Evolutionary conservation across 2,329 filamentous ascomycete species (phyloP).

Genomic region (Aspergillus proliferans): DNA sequence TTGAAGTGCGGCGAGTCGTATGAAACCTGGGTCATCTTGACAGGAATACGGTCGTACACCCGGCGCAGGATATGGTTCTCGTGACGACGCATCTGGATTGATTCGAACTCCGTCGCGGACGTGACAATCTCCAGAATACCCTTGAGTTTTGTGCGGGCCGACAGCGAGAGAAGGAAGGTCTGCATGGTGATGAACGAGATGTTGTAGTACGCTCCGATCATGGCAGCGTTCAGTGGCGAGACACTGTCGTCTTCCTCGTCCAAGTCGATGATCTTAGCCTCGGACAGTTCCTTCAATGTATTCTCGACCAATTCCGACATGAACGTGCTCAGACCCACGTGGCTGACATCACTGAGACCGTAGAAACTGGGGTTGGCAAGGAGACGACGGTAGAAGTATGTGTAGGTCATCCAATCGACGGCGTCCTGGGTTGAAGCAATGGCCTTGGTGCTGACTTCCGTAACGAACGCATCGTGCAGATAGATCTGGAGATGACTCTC

Average conservation of each 20-base stretch:
- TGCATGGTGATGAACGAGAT: constrained; percentile 99
- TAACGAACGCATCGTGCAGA: constrained; percentile 91
- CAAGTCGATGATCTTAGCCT: constrained; percentile 92
- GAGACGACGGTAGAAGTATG: constrained; percentile 93
- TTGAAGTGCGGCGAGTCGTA: constrained; percentile 98
- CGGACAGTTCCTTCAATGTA: constrained; percentile 80
- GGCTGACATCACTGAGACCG: constrained; percentile 76
- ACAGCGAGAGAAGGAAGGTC: constrained; percentile 89
- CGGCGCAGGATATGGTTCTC: constrained; percentile 81
- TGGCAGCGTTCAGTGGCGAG: constrained; percentile 85
- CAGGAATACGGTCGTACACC: constrained; percentile 89
- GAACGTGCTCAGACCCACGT: constrained; percentile 89
- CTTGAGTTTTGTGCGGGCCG: constrained; percentile 86
- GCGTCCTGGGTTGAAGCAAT: constrained; percentile 94
- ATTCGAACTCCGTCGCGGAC: constrained; percentile 92
- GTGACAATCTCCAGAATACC: constrained; percentile 95
- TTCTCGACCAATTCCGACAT: constrained; percentile 91
- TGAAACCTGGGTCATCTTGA: constrained; percentile 82
- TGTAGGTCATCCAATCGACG: constrained; percentile 97
- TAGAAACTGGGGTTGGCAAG: constrained; percentile 97
- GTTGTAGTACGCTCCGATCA: constrained; percentile 99
- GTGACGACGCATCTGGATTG: constrained; percentile 87
- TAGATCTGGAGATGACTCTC: constrained; percentile 90
- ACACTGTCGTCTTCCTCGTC: constrained; percentile 91
- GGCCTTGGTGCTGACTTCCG: constrained; percentile 93